These are phyloP conservation scores for Macadamia integrifolia DNA, from an alignment of 164 flowering plant species.

Conservation along the genomic window DNA sequence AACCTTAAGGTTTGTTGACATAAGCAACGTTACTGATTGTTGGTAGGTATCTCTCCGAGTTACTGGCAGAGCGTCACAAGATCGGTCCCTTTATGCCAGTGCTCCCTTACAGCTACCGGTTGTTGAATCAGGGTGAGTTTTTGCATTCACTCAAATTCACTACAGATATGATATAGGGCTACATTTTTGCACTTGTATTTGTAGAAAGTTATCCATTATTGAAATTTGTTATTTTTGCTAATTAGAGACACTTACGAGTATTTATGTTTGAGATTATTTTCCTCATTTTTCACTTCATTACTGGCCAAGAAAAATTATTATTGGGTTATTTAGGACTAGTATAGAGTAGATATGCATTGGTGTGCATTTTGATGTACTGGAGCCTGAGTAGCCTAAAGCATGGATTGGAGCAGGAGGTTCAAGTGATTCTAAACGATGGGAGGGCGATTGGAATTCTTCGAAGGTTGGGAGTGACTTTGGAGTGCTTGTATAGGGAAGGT, in stretches of 20 bases:
- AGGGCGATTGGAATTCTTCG: too few species aligned
- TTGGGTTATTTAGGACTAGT: not conserved
- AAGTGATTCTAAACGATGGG: too few species aligned
- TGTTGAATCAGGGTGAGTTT: slow-evolving; percentile 82
- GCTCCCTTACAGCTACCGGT: slow-evolving; percentile 61
- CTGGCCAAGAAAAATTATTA: too few species aligned
- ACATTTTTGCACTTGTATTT: not conserved
- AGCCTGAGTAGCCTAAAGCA: too few species aligned
- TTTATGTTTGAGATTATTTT: not conserved
- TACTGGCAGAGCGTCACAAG: slow-evolving; percentile 79
- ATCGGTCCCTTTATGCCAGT: slow-evolving; percentile 76
- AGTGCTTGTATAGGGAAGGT: too few species aligned
- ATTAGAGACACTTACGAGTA: not conserved
- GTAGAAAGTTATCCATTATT: not conserved
- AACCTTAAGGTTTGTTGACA: too few species aligned
- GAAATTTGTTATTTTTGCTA: not conserved
- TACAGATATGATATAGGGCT: not conserved
- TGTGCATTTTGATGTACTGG: too few species aligned
- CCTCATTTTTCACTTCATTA: not conserved
- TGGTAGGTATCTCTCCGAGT: slow-evolving; percentile 77
- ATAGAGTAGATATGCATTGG: too few species aligned
- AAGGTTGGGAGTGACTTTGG: too few species aligned
- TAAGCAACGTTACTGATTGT: not conserved
- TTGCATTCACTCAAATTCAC: not conserved
- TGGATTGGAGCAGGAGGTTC: too few species aligned